Evolutionary conservation across 176 grass and related monocot species (phyloP).

Genomic region (Lolium rigidum): DNA sequence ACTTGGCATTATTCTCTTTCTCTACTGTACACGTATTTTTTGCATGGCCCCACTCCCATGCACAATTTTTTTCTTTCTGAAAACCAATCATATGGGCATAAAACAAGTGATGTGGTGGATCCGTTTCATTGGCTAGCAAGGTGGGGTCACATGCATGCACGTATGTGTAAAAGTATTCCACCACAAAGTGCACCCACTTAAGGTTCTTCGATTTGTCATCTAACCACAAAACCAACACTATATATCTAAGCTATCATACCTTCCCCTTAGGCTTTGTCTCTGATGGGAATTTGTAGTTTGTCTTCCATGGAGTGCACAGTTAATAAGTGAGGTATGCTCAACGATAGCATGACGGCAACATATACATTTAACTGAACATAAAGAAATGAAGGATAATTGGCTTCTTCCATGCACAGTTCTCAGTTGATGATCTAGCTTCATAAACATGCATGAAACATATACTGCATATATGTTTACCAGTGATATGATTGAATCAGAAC

Average conservation of each 20-base stretch:
- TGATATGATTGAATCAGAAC: background rate
- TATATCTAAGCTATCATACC: conserved; percentile 40
- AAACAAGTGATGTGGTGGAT: conserved; percentile 33
- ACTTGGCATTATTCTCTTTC: conserved; percentile 36
- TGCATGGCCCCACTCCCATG: conserved; percentile 48
- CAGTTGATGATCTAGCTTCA: background rate
- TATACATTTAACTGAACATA: background rate
- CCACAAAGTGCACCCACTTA: conserved; percentile 55
- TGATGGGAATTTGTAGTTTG: conserved; percentile 24
- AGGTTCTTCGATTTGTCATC: conserved; percentile 37
- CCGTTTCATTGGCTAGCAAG: conserved; percentile 29
- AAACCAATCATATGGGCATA: conserved; percentile 64
- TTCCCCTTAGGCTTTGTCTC: conserved; percentile 10
- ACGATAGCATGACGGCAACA: conserved; percentile 51
- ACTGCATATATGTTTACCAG: background rate
- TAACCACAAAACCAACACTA: conserved; percentile 35
- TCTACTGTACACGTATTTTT: conserved; percentile 22
- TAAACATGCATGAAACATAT: background rate
- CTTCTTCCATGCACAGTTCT: background rate
- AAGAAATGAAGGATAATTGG: background rate
- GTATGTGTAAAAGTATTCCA: conserved; percentile 35
- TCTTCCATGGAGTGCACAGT: conserved; percentile 25
- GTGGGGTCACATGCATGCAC: conserved; percentile 25
- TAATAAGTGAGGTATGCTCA: conserved; percentile 51
- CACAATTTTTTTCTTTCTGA: conserved; percentile 33